Base-by-base conservation (phyloP, 148 eudicot species). In the Dysphania ambrosioides region DNA sequence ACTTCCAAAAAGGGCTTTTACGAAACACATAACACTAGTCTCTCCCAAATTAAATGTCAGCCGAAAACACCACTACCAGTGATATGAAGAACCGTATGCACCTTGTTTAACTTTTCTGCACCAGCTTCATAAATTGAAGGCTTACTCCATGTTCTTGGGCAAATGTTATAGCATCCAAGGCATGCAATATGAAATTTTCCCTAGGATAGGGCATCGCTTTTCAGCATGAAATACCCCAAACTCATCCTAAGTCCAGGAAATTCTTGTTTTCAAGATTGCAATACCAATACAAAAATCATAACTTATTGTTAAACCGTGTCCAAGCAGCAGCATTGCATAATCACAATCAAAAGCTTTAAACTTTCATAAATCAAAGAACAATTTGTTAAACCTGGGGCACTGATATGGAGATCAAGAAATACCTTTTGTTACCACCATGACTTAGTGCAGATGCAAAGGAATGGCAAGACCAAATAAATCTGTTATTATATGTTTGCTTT, bases 381-480 rank as follows among this genome's bases (percentile, higher is more conserved):
- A n/a, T n/a, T 36, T 36, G 40, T 36, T 36, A 4, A 36, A 36
- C 40, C 1, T 8, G 11, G 19, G 30, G 2, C 21, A 29, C 35
- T 60, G n/a, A n/a, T 56, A 2, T 12, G 16, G 49, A 42, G 49
- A 2, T 12, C 3, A 15, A 42, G 49, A 42, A 42, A 42, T 42
- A 8, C 49, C 16, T 42, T 9, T 12, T 56, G n/a, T 58, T 58
- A 0, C 29, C 26, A 8, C 62, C 62, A 9, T 24, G 30, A n/a
- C n/a, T n/a, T n/a, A n/a, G n/a, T 44, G 72, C 72, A 69, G 53
- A 44, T 36, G 24, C 72, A 69, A 24, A 49, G 18, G 36, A 26
- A 68, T 18, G 34, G 23, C 23, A 69, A 51, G 66, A 61, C 66
- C 36, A 30, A n/a, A n/a, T n/a, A n/a, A n/a, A n/a, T n/a, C n/a